Base-by-base conservation (phyloP, 306 rosid species). In the Cucurbita ficifolia region DNA sequence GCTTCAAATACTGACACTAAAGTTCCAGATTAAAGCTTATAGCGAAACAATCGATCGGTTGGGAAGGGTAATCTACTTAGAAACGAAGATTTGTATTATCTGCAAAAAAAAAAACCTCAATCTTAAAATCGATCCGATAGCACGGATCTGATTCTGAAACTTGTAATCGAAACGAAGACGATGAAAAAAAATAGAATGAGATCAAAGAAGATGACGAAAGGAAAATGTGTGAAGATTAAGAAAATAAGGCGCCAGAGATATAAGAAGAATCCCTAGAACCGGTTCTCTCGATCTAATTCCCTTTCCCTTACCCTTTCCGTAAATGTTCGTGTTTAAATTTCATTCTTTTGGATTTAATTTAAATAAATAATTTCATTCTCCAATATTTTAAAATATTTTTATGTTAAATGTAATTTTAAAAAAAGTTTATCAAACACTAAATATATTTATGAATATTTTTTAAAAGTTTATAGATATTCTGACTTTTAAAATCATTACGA, bases 81-180 rank as follows among this genome's bases (percentile, higher is more conserved):
- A 69, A 49, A 49, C 8, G 74, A 69, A 69, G 73, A 67, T 21
- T 67, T 43, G 73, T 11, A 12, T 67, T 13, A 67, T 69, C 74
- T 22, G 43, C 48, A 29, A 3, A 29, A 46, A 11, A 1, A 45
- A 24, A 24, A 43, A 64, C 36, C 42, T 16, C 24, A 29, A 69
- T 49, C 42, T 68, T 43, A 29, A 69, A 39, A 13, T 69, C 11
- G 74, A 69, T 69, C 58, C 57, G 8, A 65, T 65, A 4, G n/a
- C 21, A 43, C 43, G 74, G 10, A 6, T 48, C 57, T 48, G 57
- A 29, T 69, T 68, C 42, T 24, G 56, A 69, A 13, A 29, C 42
- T 69, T 50, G 48, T 9, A 69, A 69, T 69, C 58, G 40, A 69
- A 16, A 67, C 36, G 38, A 67, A 13, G 73, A 45, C 39, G 43